Conservation (phyloP, 176 grass and related monocot species). For the Rhynchospora pubera region DNA sequence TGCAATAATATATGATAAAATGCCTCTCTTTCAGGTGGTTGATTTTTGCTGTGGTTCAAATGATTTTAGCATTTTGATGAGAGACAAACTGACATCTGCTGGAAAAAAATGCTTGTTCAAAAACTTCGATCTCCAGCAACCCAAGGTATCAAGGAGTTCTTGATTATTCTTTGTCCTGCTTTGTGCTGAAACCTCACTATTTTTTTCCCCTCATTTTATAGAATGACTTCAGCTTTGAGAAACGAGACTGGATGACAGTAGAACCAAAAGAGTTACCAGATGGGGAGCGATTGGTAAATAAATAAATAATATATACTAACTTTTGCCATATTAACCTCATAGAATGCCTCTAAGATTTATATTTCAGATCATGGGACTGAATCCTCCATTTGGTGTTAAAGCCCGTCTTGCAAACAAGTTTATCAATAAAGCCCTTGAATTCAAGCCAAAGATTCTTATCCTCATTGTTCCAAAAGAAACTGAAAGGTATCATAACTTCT, state of each 20-base stretch:
- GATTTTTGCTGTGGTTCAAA: slow-evolving; percentile 97
- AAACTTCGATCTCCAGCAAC: slow-evolving; percentile 87
- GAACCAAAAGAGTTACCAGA: slow-evolving; percentile 59
- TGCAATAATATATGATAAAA: slow-evolving; percentile 19
- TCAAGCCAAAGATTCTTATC: slow-evolving; percentile 86
- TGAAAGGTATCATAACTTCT: slow-evolving; percentile 42
- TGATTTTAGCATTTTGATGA: slow-evolving; percentile 82
- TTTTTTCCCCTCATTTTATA: slow-evolving; percentile 29
- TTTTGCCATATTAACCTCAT: slow-evolving; percentile 15
- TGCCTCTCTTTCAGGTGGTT: slow-evolving; percentile 47
- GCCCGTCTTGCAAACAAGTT: slow-evolving; percentile 78
- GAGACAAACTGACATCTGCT: slow-evolving; percentile 58
- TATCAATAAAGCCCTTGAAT: slow-evolving; percentile 79
- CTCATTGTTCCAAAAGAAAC: slow-evolving; percentile 92
- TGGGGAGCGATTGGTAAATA: slow-evolving; percentile 64
- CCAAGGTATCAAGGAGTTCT: slow-evolving; percentile 41
- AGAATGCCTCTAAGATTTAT: not conserved
- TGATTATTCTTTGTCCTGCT: not conserved
- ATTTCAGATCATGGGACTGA: slow-evolving; percentile 81
- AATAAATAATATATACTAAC: not conserved
- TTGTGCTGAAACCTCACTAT: not conserved
- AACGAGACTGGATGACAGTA: slow-evolving; percentile 84
- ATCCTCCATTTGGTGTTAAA: slow-evolving; percentile 94
- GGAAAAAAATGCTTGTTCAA: slow-evolving; percentile 80
- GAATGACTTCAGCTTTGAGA: slow-evolving; percentile 95